A percentile compares a stretch with the other conserved stretches of the same genome.
Evolutionary conservation across 2,329 filamentous ascomycete genomes (phyloP).

Genomic region (Truncatella angustata): DNA sequence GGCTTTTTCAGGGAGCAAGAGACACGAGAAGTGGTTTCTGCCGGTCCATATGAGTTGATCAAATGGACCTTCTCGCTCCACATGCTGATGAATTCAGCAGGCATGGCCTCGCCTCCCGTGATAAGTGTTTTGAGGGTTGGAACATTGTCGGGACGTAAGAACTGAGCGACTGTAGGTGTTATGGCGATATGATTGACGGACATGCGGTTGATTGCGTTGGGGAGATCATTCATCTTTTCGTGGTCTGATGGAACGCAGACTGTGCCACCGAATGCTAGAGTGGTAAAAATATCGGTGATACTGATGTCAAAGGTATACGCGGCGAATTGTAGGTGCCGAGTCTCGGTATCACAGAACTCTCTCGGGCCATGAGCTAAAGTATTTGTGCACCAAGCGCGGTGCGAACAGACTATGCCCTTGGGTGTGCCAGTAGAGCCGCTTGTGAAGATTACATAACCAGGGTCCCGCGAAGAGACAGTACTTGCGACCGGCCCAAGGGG

Average conservation of each 20-base stretch:
- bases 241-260: constrained; percentile 2
- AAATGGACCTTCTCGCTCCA: constrained; percentile 4
- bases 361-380: constrained; percentile 1
- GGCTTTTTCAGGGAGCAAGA: not conserved
- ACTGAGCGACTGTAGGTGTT: constrained; percentile 1
- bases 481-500: not conserved
- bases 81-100: not conserved
- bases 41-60: constrained; percentile 6
- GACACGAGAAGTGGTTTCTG: not conserved
- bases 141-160: not conserved
- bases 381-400: not conserved
- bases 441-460: constrained; percentile 4
- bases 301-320: constrained; percentile 2
- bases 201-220: not conserved
- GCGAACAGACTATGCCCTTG: not conserved
- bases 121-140: constrained; percentile 1
- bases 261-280: not conserved
- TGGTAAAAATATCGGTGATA: constrained; percentile 3
- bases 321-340: constrained; percentile 2
- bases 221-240: not conserved
- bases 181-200: not conserved
- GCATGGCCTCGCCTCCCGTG: not conserved
- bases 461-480: constrained; percentile 8
- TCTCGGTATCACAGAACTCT: not conserved
- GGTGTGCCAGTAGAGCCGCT: not conserved